Evolutionary conservation across 495 filamentous ascomycete species (phyloP).

Genomic region (Podospora bellae-mahoneyi): DNA sequence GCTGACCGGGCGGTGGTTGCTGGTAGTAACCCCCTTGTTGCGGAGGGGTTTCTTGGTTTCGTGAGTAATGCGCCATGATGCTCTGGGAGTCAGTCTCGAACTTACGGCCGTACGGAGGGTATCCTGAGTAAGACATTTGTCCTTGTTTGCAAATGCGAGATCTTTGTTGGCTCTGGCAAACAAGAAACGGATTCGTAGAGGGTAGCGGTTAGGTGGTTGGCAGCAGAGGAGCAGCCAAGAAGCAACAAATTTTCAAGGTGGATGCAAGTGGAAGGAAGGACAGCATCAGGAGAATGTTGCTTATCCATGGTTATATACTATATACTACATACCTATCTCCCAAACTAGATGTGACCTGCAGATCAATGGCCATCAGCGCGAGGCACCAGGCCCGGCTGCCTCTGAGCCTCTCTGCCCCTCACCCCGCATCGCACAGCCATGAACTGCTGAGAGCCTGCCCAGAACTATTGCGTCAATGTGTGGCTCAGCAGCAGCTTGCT

Average conservation of each 20-base stretch:
- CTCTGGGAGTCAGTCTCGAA: slow-evolving; percentile 5
- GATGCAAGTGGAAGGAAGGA: not conserved
- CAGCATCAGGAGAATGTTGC: not conserved
- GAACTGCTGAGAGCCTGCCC: not conserved
- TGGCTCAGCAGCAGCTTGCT: slow-evolving; percentile 14
- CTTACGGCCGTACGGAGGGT: slow-evolving; percentile 36
- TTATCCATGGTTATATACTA: not conserved
- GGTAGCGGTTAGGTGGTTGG: not conserved
- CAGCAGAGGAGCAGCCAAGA: not conserved
- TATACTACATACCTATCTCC: not conserved
- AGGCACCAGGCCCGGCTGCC: not conserved
- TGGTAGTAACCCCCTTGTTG: slow-evolving; percentile 32
- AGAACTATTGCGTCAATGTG: slow-evolving; percentile 14
- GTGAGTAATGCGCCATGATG: slow-evolving; percentile 9
- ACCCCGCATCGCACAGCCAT: not conserved
- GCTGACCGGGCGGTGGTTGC: slow-evolving; percentile 28
- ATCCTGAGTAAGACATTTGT: slow-evolving; percentile 34
- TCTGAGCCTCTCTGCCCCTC: not conserved
- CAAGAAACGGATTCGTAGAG: not conserved
- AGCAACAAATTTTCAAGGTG: not conserved
- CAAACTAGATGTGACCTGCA: not conserved
- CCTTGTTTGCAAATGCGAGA: not conserved
- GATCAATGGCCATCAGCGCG: not conserved
- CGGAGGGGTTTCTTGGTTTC: slow-evolving; percentile 29
- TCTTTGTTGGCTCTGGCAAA: not conserved